Base-by-base conservation (phyloP, 768 basidiomycete species). In the Leccinum boreale region DNA sequence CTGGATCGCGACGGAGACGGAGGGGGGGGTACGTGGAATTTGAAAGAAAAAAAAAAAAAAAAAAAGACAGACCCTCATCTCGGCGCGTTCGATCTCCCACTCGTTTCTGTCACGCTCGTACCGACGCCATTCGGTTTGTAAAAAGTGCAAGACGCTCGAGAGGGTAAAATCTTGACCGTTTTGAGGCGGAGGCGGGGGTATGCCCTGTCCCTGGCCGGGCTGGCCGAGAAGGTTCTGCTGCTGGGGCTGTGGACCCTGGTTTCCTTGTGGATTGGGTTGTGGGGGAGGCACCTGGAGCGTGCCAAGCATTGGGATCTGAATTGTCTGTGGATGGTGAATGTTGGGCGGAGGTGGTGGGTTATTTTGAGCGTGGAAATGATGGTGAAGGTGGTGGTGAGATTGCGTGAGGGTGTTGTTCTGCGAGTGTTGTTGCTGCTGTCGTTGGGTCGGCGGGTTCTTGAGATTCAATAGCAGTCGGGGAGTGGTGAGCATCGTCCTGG, bases 1-100 rank as follows among this genome's bases (percentile, higher is more conserved):
- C n/a, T 24, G 28, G 28, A 53, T 44, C 46, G 35, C 57, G 53
- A 33, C 19, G 33, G 49, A 47, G 8, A 53, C 31, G 24, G 56
- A 49, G 39, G 10, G 10, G n/a, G 44, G 42, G 10, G 39, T 10
- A 42, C 7, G 31, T 10, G 35, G 56, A 47, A 19, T 51, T 42
- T 33, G 33, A 50, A 50, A 46, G 46, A 58, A 59, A 57, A 57
- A 59, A 57, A 58, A 59, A 57, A 57, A 59, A 57, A 4, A 5
- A 11, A 45, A 61, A 55, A 60, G 45, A 85, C 91, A 67, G 62
- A 94, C 94, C 82, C 96, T 83, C 95, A 98, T 98, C 76, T 98
- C 97, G 31, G 97, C 97, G 65, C 97, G 81, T 76, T 98, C 97
- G 67, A 99, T 99, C 80, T 99, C 97, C 96, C 96, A 99, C 77